Evolutionary conservation across 2,329 filamentous ascomycete species (phyloP).

Genomic region (Ascochyta clinopodiicola): DNA sequence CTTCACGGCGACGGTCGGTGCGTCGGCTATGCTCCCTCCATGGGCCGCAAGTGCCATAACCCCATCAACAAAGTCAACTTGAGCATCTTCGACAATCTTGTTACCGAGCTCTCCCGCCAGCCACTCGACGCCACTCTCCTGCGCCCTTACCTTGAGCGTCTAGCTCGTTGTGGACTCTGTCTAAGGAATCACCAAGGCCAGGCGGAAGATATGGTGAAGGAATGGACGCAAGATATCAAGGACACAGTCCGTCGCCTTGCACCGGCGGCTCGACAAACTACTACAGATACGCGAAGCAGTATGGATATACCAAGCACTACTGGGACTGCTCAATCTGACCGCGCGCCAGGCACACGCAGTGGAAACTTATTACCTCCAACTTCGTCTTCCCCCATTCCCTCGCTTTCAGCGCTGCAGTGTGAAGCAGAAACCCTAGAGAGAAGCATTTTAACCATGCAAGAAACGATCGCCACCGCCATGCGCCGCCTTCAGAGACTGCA

Average conservation of each 20-base stretch:
- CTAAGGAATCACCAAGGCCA: constrained; percentile 1
- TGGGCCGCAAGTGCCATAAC: constrained; percentile 15
- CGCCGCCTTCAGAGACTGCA: constrained; percentile 1
- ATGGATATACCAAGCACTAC: not conserved
- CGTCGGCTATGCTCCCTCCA: constrained; percentile 17
- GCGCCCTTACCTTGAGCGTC: constrained; percentile 2
- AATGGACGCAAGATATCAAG: constrained; percentile 7
- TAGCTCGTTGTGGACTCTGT: constrained; percentile 20
- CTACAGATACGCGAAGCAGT: too few species aligned
- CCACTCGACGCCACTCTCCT: constrained; percentile 17
- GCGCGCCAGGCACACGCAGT: not conserved
- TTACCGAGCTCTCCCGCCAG: constrained; percentile 10
- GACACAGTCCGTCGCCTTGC: not conserved
- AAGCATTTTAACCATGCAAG: constrained; percentile 13
- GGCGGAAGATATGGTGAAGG: not conserved
- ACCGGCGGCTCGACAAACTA: too few species aligned
- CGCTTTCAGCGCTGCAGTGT: not conserved
- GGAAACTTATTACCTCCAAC: not conserved
- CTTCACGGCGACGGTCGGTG: constrained; percentile 17
- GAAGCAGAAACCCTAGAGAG: constrained; percentile 9
- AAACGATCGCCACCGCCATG: constrained; percentile 2
- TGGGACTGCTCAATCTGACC: not conserved
- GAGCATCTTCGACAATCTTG: not conserved
- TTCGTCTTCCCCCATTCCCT: not conserved
- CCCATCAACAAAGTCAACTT: constrained; percentile 4